phyloP scores from a whole-genome alignment of 345 rosid genomes.

The Dipteronia dyeriana region DNA sequence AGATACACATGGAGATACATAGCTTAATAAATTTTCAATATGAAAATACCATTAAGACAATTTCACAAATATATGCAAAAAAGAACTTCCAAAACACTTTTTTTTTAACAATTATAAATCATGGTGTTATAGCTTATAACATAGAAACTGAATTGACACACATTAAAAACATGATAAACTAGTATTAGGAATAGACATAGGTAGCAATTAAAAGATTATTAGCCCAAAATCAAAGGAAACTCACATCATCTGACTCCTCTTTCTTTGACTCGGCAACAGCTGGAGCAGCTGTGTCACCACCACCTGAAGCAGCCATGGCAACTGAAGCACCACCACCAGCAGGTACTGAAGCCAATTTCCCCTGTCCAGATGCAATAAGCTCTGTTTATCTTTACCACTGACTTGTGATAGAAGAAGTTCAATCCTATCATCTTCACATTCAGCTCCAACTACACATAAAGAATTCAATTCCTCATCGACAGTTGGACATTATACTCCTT shows the following conservation, averaged over 20 bases:
- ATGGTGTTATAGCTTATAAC: not conserved
- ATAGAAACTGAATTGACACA: not conserved
- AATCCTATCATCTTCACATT: constrained; percentile 56
- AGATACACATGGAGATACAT: not conserved
- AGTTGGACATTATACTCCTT: not conserved
- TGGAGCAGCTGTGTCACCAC: constrained; percentile 40
- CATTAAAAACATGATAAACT: not conserved
- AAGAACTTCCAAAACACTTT: not conserved
- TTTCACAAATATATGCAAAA: not conserved
- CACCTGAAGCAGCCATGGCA: constrained; percentile 41
- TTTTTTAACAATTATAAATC: too few relatives aligned
- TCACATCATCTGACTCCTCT: constrained; percentile 85
- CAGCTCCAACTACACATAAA: constrained; percentile 70
- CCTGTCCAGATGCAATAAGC: constrained; percentile 79
- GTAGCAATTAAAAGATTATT: not conserved
- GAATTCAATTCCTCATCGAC: not conserved
- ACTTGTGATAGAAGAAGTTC: constrained; percentile 63
- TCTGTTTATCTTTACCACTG: constrained; percentile 71
- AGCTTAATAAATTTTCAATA: not conserved
- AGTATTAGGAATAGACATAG: not conserved
- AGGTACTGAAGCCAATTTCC: constrained; percentile 79
- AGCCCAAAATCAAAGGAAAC: not conserved
- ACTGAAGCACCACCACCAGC: constrained; percentile 59
- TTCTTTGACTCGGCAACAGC: constrained; percentile 72
- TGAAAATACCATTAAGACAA: not conserved